phyloP scores from a whole-genome alignment of 257 asterid genomes.

The Fraxinus excelsior region DNA sequence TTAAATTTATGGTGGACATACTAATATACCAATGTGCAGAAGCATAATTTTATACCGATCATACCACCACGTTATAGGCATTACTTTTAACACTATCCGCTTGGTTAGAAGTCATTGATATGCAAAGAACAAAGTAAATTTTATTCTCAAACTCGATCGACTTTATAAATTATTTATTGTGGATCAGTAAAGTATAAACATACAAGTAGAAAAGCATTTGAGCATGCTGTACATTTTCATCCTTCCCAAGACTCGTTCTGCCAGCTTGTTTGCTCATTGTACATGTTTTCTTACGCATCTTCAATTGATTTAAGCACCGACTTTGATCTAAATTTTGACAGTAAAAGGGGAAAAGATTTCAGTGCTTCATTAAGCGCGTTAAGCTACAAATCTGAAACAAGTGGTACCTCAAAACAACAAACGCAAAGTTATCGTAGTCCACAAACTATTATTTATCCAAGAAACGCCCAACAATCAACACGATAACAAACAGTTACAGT shows the following conservation, averaged over 20 bases:
- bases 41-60: too few relatives aligned
- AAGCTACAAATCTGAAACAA: neutral
- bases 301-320: too few relatives aligned
- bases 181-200: neutral
- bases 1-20: too few relatives aligned
- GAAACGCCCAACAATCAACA: neutral
- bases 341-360: too few relatives aligned
- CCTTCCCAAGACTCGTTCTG: neutral
- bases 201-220: neutral
- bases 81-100: neutral
- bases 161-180: too few relatives aligned
- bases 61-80: too few relatives aligned
- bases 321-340: too few relatives aligned
- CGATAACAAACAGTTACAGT: slow-evolving; percentile 21
- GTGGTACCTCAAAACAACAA: neutral
- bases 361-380: too few relatives aligned
- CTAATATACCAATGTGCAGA: too few relatives aligned
- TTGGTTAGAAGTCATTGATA: neutral
- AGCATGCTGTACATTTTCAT: neutral
- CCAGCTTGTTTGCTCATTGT: too few relatives aligned
- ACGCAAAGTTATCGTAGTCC: neutral
- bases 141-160: neutral
- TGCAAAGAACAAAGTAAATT: neutral
- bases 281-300: too few relatives aligned
- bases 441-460: neutral